Percentiles rank a stretch among this genome's conserved stretches.
These are phyloP conservation scores for Sporothrix schenckii DNA, from an alignment of 2,329 filamentous ascomycete genomes.

Conservation along the genomic window DNA sequence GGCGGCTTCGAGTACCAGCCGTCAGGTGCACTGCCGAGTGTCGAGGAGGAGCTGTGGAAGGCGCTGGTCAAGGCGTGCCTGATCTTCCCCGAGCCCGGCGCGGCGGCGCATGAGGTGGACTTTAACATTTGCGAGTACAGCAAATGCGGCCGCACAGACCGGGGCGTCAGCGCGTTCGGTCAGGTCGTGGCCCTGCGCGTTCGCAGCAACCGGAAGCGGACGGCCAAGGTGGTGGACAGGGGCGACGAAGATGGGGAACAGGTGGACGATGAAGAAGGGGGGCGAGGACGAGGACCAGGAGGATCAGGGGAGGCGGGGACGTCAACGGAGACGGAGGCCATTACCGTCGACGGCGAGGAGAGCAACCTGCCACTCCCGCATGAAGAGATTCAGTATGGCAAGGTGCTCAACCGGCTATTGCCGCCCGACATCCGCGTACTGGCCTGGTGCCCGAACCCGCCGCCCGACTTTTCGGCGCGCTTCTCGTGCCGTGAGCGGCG, in stretches of 20 bases:
- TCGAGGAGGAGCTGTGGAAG: constrained; percentile 94
- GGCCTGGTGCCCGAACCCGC: constrained; percentile 87
- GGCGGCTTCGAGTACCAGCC: constrained; percentile 90
- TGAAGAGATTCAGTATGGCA: constrained; percentile 76
- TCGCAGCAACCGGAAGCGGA: constrained; percentile 66
- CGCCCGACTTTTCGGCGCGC: constrained; percentile 79
- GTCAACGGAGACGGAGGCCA: constrained; percentile 39
- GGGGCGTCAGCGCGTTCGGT: constrained; percentile 93
- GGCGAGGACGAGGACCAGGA: neutral
- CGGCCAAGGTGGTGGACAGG: constrained; percentile 23
- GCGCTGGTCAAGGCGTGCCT: constrained; percentile 79
- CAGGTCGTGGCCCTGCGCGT: constrained; percentile 87
- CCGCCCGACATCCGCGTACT: constrained; percentile 87
- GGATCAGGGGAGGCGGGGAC: constrained; percentile 24
- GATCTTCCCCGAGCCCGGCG: constrained; percentile 66
- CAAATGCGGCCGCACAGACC: constrained; percentile 92
- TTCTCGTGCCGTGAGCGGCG: constrained; percentile 90
- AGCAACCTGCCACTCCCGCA: constrained; percentile 14
- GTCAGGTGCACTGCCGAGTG: constrained; percentile 72
- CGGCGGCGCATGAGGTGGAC: constrained; percentile 62
- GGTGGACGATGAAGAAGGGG: constrained; percentile 37
- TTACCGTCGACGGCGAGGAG: constrained; percentile 51
- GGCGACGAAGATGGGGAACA: constrained; percentile 9
- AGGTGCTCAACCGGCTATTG: constrained; percentile 81
- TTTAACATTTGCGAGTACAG: constrained; percentile 88